Conservation (phyloP, 2,329 filamentous ascomycete species). For the Aspergillus alliaceus region DNA sequence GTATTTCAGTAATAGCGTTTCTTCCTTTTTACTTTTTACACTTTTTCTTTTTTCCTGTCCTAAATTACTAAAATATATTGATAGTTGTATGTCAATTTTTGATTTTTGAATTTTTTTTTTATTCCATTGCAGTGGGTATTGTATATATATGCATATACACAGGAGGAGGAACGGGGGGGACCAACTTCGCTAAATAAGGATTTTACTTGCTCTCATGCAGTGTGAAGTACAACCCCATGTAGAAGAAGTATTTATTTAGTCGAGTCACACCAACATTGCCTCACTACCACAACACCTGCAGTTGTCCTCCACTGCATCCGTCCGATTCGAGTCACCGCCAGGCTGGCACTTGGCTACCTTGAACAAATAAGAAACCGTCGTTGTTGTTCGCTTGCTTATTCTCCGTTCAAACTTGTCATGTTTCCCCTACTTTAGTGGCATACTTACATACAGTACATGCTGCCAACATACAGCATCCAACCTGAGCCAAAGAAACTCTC, state of each 20-base stretch:
- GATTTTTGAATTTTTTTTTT: too few species aligned
- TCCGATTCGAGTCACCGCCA: conserved; percentile 31
- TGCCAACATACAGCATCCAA: not conserved
- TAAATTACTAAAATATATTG: too few species aligned
- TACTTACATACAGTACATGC: not conserved
- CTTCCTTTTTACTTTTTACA: too few species aligned
- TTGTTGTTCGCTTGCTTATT: conserved; percentile 1
- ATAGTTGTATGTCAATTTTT: too few species aligned
- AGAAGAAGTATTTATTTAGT: too few species aligned
- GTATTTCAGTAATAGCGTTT: not conserved
- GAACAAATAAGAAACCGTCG: not conserved
- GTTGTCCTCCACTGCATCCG: conserved; percentile 24
- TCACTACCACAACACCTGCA: not conserved
- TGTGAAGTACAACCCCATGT: too few species aligned
- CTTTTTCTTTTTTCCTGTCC: too few species aligned
- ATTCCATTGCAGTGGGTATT: too few species aligned
- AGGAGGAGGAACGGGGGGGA: not conserved
- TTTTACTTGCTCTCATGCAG: not conserved
- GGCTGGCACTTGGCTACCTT: conserved; percentile 6
- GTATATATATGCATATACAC: not conserved
- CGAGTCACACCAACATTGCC: conserved; percentile 1
- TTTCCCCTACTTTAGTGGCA: conserved; percentile 2
- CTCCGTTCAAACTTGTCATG: conserved; percentile 2
- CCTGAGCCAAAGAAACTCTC: not conserved
- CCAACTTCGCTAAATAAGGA: not conserved